A percentile compares a stretch with the other conserved stretches of the same genome.
phyloP scores from a whole-genome alignment of 768 basidiomycete genomes.

The Coprinopsis marcescibilis region DNA sequence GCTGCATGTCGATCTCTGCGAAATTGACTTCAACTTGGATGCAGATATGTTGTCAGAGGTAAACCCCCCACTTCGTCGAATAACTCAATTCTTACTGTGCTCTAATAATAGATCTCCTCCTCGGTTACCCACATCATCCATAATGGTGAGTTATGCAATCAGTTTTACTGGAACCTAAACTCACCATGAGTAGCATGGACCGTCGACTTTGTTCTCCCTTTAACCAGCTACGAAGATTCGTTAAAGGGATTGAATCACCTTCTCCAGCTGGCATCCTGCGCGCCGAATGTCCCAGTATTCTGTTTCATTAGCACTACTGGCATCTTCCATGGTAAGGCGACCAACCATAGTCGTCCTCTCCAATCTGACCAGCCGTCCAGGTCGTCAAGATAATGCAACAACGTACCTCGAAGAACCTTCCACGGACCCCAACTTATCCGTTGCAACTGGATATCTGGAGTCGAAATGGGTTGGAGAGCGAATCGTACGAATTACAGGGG shows the following conservation, averaged over 20 bases:
- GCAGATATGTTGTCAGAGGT: neutral
- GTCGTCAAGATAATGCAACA: too few relatives aligned
- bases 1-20: neutral
- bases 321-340: constrained; percentile 21
- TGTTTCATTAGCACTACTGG: constrained; percentile 30
- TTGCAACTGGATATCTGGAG: constrained; percentile 32
- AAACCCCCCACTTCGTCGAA: neutral
- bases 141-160: constrained; percentile 12
- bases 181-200: constrained; percentile 26
- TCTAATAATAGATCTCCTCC: constrained; percentile 4
- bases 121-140: constrained; percentile 22
- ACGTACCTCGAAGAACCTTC: constrained; percentile 19
- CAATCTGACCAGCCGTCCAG: too few relatives aligned
- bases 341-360: too few relatives aligned
- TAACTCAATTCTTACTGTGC: neutral
- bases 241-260: constrained; percentile 24
- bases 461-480: constrained; percentile 39
- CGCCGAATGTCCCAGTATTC: constrained; percentile 16
- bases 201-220: constrained; percentile 27
- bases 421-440: constrained; percentile 18
- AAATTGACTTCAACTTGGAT: neutral
- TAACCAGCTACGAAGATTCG: constrained; percentile 11
- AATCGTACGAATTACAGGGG: constrained; percentile 25
- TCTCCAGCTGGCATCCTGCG: constrained; percentile 5
- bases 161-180: neutral